Percentiles rank a stretch among this genome's conserved stretches.
These are phyloP conservation scores for Backusella circina DNA, from an alignment of 192 early-diverging fungal species.

Conservation along the genomic window DNA sequence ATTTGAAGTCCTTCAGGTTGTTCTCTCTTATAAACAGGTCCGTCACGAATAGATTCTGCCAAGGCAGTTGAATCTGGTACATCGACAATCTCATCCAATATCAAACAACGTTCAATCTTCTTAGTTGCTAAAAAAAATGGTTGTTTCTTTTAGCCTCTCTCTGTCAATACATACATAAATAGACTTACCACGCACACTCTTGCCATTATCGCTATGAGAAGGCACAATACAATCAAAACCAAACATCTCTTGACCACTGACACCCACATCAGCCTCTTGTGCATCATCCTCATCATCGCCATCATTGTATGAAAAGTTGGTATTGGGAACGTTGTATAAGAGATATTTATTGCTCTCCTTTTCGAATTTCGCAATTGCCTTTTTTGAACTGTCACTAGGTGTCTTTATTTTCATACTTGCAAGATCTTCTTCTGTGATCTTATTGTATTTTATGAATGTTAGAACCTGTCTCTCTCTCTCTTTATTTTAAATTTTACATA, in stretches of 20 bases:
- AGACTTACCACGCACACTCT: constrained; percentile 27
- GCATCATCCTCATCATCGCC: constrained; percentile 1
- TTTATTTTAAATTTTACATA: constrained; percentile 2
- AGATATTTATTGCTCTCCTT: constrained; percentile 15
- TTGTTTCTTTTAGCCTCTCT: no score
- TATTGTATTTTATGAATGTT: background rate
- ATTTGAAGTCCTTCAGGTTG: constrained; percentile 49
- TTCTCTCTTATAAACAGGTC: constrained; percentile 36
- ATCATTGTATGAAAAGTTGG: background rate
- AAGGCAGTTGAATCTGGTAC: constrained; percentile 26
- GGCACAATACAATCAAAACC: constrained; percentile 31
- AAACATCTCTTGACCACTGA: constrained; percentile 37
- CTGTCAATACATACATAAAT: background rate
- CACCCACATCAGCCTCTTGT: constrained; percentile 10
- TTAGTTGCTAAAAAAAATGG: constrained; percentile 24
- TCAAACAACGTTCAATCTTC: constrained; percentile 24
- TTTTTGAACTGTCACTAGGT: background rate
- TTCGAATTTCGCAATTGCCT: background rate
- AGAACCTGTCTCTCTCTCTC: background rate
- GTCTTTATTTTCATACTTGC: background rate
- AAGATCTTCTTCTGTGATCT: constrained; percentile 11
- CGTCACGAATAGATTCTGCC: constrained; percentile 39
- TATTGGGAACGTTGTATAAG: constrained; percentile 30
- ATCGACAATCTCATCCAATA: constrained; percentile 28
- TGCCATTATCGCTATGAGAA: constrained; percentile 18